Evolutionary conservation across 345 rosid species (phyloP).

Genomic region (Citrus cavaleriei): DNA sequence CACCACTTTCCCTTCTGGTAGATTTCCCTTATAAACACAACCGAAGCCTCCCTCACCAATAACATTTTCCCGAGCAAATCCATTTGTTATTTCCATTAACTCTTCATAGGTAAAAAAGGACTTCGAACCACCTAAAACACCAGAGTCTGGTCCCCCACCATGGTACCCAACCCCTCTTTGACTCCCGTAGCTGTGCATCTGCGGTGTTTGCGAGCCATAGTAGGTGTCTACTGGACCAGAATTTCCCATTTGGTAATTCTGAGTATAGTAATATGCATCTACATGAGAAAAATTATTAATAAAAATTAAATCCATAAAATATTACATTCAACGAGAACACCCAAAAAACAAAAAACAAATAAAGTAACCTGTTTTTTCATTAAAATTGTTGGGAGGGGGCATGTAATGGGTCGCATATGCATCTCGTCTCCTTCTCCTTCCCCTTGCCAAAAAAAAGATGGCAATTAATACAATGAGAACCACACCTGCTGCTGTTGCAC

Average conservation of each 20-base stretch:
- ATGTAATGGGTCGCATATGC: conserved; percentile 30
- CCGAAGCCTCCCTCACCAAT: conserved; percentile 98
- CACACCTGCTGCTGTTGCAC: conserved; percentile 41
- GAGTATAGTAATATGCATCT: conserved; percentile 58
- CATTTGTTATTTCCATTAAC: conserved; percentile 77
- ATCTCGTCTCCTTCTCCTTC: conserved; percentile 40
- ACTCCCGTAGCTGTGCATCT: conserved; percentile 48
- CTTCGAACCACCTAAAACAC: conserved; percentile 43
- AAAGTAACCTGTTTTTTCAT: conserved; percentile 45
- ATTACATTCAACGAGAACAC: not conserved
- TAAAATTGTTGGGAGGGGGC: conserved; percentile 48
- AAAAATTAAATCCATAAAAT: not conserved
- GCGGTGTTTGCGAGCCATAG: conserved; percentile 38
- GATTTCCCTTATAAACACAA: conserved; percentile 66
- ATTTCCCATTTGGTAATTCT: conserved; percentile 28
- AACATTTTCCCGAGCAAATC: conserved; percentile 63
- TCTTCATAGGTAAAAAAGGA: conserved; percentile 68
- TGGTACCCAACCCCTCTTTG: conserved; percentile 23
- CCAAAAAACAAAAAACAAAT: not conserved
- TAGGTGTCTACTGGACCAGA: conserved; percentile 34
- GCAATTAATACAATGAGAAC: conserved; percentile 53
- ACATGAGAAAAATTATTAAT: conserved; percentile 8
- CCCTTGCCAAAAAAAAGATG: conserved; percentile 32
- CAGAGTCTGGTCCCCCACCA: conserved; percentile 49
- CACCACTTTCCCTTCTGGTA: conserved; percentile 52